Conservation (phyloP, 2,329 filamentous ascomycete species). For the Penicillium capsulatum region DNA sequence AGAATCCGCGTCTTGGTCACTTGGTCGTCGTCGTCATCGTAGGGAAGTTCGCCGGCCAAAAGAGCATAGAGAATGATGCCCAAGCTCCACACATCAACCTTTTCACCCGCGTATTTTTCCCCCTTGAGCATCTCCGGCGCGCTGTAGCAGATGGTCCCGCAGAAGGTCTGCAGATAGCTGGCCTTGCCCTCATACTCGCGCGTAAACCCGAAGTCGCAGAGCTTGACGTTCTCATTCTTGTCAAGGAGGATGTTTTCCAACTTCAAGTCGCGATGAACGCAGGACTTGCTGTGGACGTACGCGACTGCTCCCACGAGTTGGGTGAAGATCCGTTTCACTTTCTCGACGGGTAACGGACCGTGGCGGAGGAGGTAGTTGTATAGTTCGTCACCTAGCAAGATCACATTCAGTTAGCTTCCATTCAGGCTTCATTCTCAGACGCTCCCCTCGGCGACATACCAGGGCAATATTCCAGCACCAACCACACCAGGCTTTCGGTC, state of each 20-base stretch:
- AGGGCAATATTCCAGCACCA: conserved; percentile 93
- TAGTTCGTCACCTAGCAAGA: conserved; percentile 73
- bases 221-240: conserved; percentile 94
- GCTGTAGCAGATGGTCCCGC: conserved; percentile 95
- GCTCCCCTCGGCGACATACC: conserved; percentile 54
- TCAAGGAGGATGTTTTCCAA: conserved; percentile 95
- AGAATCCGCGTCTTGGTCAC: conserved; percentile 82
- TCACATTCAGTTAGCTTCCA: not conserved
- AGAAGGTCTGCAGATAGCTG: conserved; percentile 95
- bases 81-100: conserved; percentile 97
- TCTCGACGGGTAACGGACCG: conserved; percentile 75
- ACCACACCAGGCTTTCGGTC: conserved; percentile 90
- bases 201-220: conserved; percentile 97
- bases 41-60: conserved; percentile 77
- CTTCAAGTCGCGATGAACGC: conserved; percentile 94
- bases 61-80: conserved; percentile 86
- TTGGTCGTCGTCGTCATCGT: conserved; percentile 91
- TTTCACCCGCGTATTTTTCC: conserved; percentile 96
- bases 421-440: not conserved
- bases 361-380: conserved; percentile 92
- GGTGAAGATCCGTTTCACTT: conserved; percentile 92
- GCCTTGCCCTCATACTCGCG: conserved; percentile 93
- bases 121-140: conserved; percentile 98
- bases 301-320: conserved; percentile 91
- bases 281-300: conserved; percentile 92